Percentiles rank a stretch among this genome's conserved stretches.
These are phyloP conservation scores for Xylariaceae sp. DNA, from an alignment of 2,329 filamentous ascomycete species.

Conservation along the genomic window DNA sequence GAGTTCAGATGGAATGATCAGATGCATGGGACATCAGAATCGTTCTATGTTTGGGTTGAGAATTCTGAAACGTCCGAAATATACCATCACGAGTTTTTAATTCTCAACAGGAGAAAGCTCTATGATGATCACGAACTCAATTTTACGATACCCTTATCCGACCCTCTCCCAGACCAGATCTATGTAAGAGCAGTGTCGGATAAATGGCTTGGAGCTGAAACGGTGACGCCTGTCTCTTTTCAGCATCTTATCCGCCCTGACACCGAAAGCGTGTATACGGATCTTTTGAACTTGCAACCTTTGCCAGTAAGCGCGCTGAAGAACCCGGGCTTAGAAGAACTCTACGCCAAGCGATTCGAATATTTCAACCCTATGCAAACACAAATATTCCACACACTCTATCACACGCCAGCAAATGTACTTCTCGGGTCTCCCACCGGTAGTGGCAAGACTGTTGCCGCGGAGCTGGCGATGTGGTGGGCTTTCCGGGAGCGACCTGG, in stretches of 20 bases:
- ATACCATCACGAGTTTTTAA: conserved; percentile 96
- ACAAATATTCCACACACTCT: conserved; percentile 94
- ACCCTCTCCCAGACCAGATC: conserved; percentile 91
- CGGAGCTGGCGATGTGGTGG: conserved; percentile 99
- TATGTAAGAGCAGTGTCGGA: conserved; percentile 94
- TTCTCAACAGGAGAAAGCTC: conserved; percentile 82
- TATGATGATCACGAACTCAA: conserved; percentile 96
- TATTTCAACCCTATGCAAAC: conserved; percentile 99
- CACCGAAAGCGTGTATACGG: conserved; percentile 95
- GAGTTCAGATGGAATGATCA: conserved; percentile 95
- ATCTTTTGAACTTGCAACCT: conserved; percentile 86
- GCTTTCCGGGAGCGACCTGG: conserved; percentile 91
- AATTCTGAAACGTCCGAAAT: conserved; percentile 97
- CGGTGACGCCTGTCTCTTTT: conserved; percentile 91
- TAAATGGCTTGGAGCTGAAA: conserved; percentile 94
- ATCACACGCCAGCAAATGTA: conserved; percentile 88
- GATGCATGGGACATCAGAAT: conserved; percentile 89
- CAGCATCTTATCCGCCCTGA: conserved; percentile 96
- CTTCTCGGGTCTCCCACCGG: conserved; percentile 93
- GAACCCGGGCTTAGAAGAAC: conserved; percentile 79
- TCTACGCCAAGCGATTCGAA: conserved; percentile 85
- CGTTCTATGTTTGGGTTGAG: conserved; percentile 98
- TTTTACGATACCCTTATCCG: conserved; percentile 92
- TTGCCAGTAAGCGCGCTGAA: conserved; percentile 82
- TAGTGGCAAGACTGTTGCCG: conserved; percentile 95